Evolutionary conservation across 495 filamentous ascomycete genomes (phyloP).

Genomic region (Penicillium atrosanguineum): DNA sequence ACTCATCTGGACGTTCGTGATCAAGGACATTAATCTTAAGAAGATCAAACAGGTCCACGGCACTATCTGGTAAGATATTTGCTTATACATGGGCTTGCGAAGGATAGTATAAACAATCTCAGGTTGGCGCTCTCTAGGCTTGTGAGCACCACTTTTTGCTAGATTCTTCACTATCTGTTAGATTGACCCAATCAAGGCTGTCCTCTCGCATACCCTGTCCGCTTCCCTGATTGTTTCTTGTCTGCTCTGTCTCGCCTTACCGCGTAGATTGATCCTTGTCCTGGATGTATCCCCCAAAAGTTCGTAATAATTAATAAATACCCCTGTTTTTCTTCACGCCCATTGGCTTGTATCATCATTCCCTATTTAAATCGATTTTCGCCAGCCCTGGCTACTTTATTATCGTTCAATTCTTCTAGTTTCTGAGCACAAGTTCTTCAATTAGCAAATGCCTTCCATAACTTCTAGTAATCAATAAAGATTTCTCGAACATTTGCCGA

Average conservation of each 20-base stretch:
- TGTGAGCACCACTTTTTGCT: neutral
- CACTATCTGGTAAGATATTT: constrained; percentile 3
- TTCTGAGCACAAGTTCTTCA: no score
- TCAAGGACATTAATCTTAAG: constrained; percentile 54
- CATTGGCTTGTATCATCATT: neutral
- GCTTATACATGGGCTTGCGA: neutral
- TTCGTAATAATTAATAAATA: neutral
- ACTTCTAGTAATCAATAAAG: no score
- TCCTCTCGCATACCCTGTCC: neutral
- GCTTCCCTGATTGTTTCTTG: neutral
- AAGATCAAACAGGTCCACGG: constrained; percentile 38
- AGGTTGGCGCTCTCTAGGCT: neutral
- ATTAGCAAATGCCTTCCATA: no score
- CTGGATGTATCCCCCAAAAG: neutral
- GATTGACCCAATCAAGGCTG: neutral
- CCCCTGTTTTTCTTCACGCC: neutral
- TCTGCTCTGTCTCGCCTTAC: neutral
- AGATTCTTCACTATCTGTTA: neutral
- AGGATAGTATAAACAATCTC: neutral
- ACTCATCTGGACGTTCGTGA: constrained; percentile 39
- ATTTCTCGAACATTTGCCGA: no score
- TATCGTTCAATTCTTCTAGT: no score
- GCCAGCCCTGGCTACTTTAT: no score
- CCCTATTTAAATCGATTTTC: no score
- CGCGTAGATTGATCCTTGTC: neutral